Evolutionary conservation across 805 yeast genomes (phyloP).

Genomic region (Starmerella powellii): DNA sequence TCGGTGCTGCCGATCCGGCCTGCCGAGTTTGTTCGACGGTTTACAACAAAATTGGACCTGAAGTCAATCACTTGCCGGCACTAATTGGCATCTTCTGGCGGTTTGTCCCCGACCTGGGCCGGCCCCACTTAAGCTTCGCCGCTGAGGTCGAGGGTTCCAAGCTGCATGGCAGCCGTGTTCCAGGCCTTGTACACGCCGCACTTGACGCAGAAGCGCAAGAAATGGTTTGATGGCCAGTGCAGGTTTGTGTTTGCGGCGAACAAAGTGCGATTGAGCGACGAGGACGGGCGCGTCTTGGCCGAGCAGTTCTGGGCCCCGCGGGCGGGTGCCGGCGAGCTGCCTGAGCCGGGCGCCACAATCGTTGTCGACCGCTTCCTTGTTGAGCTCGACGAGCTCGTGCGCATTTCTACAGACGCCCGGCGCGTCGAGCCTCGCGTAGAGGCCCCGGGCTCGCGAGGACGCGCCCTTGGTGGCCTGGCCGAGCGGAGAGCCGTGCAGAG

Average conservation of each 20-base stretch:
- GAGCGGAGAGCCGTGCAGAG: no score
- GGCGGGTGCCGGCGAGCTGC: conserved; percentile 1
- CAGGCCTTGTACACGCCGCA: conserved; percentile 29
- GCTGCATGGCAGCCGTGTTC: conserved; percentile 3
- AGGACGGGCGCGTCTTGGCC: conserved; percentile 18
- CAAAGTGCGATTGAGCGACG: conserved; percentile 26
- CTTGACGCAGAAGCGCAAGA: conserved; percentile 29
- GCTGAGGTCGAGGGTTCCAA: no score
- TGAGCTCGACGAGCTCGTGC: conserved; percentile 20
- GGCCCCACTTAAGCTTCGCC: no score
- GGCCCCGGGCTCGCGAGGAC: no score
- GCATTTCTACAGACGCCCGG: not conserved
- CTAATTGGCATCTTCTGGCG: no score
- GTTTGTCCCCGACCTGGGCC: no score
- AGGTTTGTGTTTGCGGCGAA: conserved; percentile 21
- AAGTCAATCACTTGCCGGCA: no score
- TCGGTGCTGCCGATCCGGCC: no score
- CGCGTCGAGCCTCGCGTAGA: no score
- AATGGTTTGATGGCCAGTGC: conserved; percentile 31
- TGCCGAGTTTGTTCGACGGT: no score
- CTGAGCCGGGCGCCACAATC: conserved; percentile 14
- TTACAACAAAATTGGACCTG: no score
- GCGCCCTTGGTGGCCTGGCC: no score
- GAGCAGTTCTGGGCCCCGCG: conserved; percentile 10
- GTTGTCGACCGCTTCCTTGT: conserved; percentile 25